These are phyloP conservation scores for Fusarium redolens DNA, from an alignment of 2,329 filamentous ascomycete species.

Conservation along the genomic window DNA sequence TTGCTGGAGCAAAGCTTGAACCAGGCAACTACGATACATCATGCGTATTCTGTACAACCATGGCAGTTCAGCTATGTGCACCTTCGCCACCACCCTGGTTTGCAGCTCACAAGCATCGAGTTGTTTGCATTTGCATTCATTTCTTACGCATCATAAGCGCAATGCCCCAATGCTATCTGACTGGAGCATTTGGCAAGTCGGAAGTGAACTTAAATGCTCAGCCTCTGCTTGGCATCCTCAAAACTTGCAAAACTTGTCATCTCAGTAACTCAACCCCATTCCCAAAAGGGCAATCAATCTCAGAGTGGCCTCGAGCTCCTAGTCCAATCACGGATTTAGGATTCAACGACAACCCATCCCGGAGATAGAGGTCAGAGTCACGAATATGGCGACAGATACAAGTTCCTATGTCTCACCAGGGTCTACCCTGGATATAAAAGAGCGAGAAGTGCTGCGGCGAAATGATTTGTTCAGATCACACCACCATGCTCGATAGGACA, in stretches of 20 bases:
- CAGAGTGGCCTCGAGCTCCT: constrained; percentile 21
- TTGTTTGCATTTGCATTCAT: neutral
- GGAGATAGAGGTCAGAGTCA: constrained; percentile 2
- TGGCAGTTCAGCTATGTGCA: neutral
- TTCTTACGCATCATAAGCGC: neutral
- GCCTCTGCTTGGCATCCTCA: neutral
- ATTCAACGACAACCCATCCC: neutral
- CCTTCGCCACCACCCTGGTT: neutral
- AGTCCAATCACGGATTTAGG: constrained; percentile 30
- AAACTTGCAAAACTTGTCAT: neutral
- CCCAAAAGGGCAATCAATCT: constrained; percentile 34
- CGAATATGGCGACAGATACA: neutral
- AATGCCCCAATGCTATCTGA: neutral
- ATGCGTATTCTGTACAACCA: neutral
- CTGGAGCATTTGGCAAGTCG: neutral
- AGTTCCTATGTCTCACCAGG: neutral
- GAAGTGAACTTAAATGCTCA: neutral
- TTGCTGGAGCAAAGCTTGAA: neutral
- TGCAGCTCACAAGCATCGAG: neutral
- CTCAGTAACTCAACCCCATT: neutral
- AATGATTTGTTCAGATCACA: neutral
- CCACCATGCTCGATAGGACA: neutral
- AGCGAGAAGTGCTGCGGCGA: neutral
- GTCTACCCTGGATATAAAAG: constrained; percentile 2
- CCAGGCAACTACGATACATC: neutral